Percentiles rank a stretch among this genome's conserved stretches.
phyloP scores from a whole-genome alignment of 1,284 basidiomycete species.

The Xerocomus nothofagi region DNA sequence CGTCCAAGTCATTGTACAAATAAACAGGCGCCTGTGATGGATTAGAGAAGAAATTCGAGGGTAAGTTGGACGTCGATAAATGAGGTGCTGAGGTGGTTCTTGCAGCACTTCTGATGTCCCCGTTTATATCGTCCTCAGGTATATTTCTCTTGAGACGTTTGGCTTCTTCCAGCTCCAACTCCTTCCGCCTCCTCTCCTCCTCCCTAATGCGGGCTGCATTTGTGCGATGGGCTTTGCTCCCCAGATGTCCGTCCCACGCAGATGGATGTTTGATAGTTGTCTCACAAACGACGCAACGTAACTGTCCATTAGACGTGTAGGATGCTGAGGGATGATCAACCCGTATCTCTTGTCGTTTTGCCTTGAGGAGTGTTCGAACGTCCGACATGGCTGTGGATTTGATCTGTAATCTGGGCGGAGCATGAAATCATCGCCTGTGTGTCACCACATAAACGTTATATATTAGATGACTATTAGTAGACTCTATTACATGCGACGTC shows the following conservation, averaged over 20 bases:
- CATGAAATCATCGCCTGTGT: too few species aligned
- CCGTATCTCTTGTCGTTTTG: constrained; percentile 70
- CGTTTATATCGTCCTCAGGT: constrained; percentile 30
- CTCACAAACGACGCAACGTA: constrained; percentile 68
- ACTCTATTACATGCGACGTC: too few species aligned
- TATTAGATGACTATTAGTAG: too few species aligned
- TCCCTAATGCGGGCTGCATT: constrained; percentile 57
- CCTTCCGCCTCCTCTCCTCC: constrained; percentile 46
- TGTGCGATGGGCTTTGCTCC: constrained; percentile 71
- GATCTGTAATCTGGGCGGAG: constrained; percentile 1
- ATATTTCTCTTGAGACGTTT: constrained; percentile 40
- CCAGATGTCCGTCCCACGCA: constrained; percentile 85
- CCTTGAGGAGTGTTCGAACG: constrained; percentile 71
- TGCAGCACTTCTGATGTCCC: constrained; percentile 1
- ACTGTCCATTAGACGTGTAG: constrained; percentile 62
- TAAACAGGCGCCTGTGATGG: constrained; percentile 51
- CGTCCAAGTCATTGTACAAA: constrained; percentile 43
- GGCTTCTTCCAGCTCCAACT: constrained; percentile 36
- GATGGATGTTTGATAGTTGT: constrained; percentile 67
- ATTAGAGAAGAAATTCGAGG: constrained; percentile 79
- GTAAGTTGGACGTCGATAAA: constrained; percentile 41
- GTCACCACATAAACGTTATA: too few species aligned
- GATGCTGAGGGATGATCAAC: constrained; percentile 71
- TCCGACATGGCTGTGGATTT: constrained; percentile 54
- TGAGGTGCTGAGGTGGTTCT: constrained; percentile 25